phyloP scores from a whole-genome alignment of 495 filamentous ascomycete genomes.

The Aspergillus incahuasiensis region DNA sequence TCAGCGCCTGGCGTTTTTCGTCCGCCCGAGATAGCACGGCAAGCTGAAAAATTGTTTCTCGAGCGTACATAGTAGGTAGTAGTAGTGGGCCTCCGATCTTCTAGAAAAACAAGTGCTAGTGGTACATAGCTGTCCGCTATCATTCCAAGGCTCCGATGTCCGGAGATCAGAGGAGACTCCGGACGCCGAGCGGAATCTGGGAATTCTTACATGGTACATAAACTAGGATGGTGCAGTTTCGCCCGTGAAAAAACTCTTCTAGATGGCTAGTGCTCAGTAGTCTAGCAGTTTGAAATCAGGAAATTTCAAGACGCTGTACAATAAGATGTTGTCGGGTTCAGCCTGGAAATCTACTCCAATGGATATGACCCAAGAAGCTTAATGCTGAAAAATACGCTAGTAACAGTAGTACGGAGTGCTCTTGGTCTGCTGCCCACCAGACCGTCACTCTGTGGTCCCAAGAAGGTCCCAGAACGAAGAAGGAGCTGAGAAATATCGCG shows the following conservation, averaged over 20 bases:
- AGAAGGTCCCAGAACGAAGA: background rate
- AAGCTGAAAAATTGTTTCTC: background rate
- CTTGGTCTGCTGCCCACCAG: background rate
- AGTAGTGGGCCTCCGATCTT: background rate
- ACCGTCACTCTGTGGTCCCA: background rate
- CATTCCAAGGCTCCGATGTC: background rate
- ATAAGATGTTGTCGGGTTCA: background rate
- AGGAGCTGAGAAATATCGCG: background rate
- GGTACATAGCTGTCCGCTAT: too few relatives aligned
- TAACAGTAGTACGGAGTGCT: background rate
- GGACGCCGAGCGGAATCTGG: background rate
- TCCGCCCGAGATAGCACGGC: background rate
- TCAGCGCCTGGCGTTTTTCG: background rate
- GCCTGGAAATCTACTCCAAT: background rate
- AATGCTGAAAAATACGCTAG: constrained; percentile 6
- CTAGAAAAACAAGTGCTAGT: background rate
- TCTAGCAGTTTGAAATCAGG: background rate
- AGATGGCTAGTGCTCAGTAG: too few relatives aligned
- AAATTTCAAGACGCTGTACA: background rate
- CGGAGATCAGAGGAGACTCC: background rate
- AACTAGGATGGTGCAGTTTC: too few relatives aligned
- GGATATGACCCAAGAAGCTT: background rate
- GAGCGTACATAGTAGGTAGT: too few relatives aligned
- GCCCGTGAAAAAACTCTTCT: too few relatives aligned
- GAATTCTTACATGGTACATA: background rate